Evolutionary conservation across 1,284 basidiomycete species (phyloP).

Genomic region (Rhodotorula sp.): DNA sequence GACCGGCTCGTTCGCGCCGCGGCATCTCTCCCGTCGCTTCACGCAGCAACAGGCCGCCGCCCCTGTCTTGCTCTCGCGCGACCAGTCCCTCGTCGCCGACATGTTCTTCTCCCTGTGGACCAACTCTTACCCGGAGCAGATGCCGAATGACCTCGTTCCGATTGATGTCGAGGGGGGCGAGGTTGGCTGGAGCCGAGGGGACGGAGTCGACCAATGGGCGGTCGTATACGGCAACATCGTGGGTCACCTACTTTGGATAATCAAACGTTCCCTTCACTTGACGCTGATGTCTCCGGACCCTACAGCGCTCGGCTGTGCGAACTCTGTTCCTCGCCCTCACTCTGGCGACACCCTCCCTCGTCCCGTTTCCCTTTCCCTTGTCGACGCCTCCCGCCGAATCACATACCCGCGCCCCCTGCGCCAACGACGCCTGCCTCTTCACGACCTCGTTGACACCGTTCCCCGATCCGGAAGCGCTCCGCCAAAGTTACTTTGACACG

Average conservation of each 20-base stretch:
- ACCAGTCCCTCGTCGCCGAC: constrained; percentile 29
- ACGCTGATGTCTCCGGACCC: too few species aligned
- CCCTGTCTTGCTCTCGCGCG: constrained; percentile 18
- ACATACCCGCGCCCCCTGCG: constrained; percentile 35
- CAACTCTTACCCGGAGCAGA: constrained; percentile 41
- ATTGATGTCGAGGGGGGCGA: constrained; percentile 40
- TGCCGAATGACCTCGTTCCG: constrained; percentile 29
- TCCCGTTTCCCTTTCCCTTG: constrained; percentile 40
- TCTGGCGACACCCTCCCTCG: constrained; percentile 26
- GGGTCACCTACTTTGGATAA: not conserved
- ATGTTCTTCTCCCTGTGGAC: constrained; percentile 42
- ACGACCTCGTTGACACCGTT: constrained; percentile 40
- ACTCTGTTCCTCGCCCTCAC: constrained; percentile 30
- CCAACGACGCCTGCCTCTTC: constrained; percentile 42
- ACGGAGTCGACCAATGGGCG: constrained; percentile 26
- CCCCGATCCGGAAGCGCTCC: constrained; percentile 24
- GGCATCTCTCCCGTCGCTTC: constrained; percentile 30
- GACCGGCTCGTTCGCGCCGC: constrained; percentile 34
- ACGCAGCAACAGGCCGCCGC: constrained; percentile 30
- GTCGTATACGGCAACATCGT: constrained; percentile 31
- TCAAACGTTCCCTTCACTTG: too few species aligned
- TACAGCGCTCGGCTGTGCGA: constrained; percentile 34
- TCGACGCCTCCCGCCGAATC: constrained; percentile 31
- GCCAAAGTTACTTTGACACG: not conserved
- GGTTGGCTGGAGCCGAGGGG: constrained; percentile 26